These are phyloP conservation scores for Quambalaria eucalypti DNA, from an alignment of 1,284 basidiomycete genomes.

Conservation along the genomic window DNA sequence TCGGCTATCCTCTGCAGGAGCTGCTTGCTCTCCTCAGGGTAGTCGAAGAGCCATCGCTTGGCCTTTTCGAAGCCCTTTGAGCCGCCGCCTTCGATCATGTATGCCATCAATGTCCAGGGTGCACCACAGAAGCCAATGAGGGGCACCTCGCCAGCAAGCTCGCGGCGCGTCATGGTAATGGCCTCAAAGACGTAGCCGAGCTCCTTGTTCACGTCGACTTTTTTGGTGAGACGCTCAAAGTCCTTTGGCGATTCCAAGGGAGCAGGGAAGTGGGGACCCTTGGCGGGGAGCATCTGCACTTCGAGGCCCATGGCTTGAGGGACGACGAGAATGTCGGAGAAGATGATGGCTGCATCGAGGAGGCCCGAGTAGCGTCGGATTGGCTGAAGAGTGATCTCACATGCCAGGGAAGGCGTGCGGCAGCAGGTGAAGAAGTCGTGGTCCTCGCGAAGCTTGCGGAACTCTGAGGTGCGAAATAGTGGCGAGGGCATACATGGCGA, in stretches of 20 bases:
- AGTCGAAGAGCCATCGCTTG: constrained; percentile 43
- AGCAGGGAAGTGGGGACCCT: constrained; percentile 42
- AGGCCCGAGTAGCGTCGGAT: constrained; percentile 41
- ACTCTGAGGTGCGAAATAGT: constrained; percentile 30
- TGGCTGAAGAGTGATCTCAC: constrained; percentile 45
- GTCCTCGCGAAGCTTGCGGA: constrained; percentile 40
- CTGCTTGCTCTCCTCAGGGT: constrained; percentile 40
- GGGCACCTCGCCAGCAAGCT: constrained; percentile 44
- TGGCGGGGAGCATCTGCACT: constrained; percentile 43
- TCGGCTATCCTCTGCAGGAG: constrained; percentile 40
- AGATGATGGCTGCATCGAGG: constrained; percentile 46
- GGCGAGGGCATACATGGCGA: background rate
- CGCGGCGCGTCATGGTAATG: constrained; percentile 34
- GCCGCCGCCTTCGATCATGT: constrained; percentile 46
- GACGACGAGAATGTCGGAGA: constrained; percentile 45
- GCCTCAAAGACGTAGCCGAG: constrained; percentile 45
- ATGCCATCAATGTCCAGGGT: constrained; percentile 47
- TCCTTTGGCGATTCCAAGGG: constrained; percentile 40
- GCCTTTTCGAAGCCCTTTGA: constrained; percentile 44
- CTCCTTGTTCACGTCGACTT: constrained; percentile 45
- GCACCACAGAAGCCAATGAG: constrained; percentile 46
- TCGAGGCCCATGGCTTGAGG: constrained; percentile 46
- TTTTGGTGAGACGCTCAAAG: constrained; percentile 32
- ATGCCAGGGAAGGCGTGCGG: constrained; percentile 39
- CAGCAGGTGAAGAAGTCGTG: constrained; percentile 47